Percentiles rank a stretch among this genome's conserved stretches.
phyloP scores from a whole-genome alignment of 176 grass and related monocot species.

The Carex littledalei region DNA sequence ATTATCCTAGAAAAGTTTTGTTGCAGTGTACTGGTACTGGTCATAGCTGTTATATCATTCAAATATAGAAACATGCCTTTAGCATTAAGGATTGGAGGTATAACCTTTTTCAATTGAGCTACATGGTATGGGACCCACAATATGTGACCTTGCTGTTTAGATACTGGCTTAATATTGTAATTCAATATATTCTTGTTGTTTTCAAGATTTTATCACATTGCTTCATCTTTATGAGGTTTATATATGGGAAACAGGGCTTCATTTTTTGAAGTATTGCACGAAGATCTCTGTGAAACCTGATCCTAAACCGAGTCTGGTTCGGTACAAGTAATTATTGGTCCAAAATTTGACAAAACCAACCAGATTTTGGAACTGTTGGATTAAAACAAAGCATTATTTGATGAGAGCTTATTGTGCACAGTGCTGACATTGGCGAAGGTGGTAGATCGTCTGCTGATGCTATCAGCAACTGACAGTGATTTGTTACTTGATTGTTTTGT shows the following conservation, averaged over 20 bases:
- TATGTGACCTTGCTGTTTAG: not conserved
- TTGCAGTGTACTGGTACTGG: not conserved
- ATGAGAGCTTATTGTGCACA: slow-evolving; percentile 14
- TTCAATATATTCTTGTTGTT: not conserved
- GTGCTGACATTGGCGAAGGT: slow-evolving; percentile 51
- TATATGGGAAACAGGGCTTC: not conserved
- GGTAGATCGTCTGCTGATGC: slow-evolving; percentile 39
- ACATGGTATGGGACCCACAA: not conserved
- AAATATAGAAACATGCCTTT: not conserved
- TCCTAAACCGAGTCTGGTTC: not conserved
- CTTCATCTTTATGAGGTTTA: not conserved
- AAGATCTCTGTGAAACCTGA: not conserved
- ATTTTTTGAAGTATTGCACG: not conserved
- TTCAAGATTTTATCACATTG: not conserved
- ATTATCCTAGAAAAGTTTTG: not conserved
- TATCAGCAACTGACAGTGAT: slow-evolving; percentile 33
- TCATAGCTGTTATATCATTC: not conserved
- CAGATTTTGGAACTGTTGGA: not conserved
- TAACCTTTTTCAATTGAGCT: not conserved
- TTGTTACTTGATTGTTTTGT: slow-evolving; percentile 52
- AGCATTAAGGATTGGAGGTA: not conserved
- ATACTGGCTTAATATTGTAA: not conserved
- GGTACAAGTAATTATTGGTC: not conserved
- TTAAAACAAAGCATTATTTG: not conserved
- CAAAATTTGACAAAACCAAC: not conserved